A percentile compares a stretch with the other conserved stretches of the same genome.
Evolutionary conservation across 2,329 filamentous ascomycete genomes (phyloP).

Genomic region (Neonectria neomacrospora): DNA sequence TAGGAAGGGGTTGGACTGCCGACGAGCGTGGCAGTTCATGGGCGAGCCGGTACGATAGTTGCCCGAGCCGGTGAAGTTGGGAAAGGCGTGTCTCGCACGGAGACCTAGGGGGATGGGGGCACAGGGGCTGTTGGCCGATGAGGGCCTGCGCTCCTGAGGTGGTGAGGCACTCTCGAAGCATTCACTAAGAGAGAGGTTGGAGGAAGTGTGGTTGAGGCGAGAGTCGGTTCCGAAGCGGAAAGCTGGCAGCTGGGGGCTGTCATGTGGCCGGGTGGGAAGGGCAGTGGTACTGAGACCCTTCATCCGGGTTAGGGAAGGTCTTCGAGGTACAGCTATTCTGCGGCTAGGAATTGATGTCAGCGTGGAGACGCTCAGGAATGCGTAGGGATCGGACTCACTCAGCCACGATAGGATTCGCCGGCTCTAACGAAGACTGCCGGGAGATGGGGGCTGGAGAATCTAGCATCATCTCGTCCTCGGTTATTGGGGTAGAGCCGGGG

Average conservation of each 20-base stretch:
- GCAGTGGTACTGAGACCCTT: conserved; percentile 80
- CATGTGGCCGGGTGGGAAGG: conserved; percentile 68
- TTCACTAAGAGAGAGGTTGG: conserved; percentile 75
- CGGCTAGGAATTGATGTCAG: conserved; percentile 59
- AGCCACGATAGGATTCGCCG: conserved; percentile 58
- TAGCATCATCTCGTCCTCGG: conserved; percentile 62
- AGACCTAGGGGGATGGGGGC: conserved; percentile 66
- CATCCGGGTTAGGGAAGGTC: conserved; percentile 78
- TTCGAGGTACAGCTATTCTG: conserved; percentile 73
- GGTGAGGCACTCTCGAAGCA: conserved; percentile 82
- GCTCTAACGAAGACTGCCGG: conserved; percentile 60
- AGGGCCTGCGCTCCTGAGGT: conserved; percentile 72
- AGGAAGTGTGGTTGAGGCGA: conserved; percentile 44
- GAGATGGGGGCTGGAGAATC: conserved; percentile 66
- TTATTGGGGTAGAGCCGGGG: conserved; percentile 62
- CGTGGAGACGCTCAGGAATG: conserved; percentile 27
- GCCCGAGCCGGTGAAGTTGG: conserved; percentile 62
- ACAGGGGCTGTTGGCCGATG: conserved; percentile 69
- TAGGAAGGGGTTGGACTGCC: conserved; percentile 75
- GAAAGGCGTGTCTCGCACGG: conserved; percentile 73
- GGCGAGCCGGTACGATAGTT: conserved; percentile 80
- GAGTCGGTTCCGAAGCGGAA: conserved; percentile 75
- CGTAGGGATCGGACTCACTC: conserved; percentile 60
- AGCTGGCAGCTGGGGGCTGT: conserved; percentile 74
- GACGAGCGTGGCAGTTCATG: conserved; percentile 75